Percentiles rank a stretch among this genome's conserved stretches.
These are phyloP conservation scores for Syncephalis fuscata DNA, from an alignment of 371 early-diverging fungal genomes.

Conservation along the genomic window DNA sequence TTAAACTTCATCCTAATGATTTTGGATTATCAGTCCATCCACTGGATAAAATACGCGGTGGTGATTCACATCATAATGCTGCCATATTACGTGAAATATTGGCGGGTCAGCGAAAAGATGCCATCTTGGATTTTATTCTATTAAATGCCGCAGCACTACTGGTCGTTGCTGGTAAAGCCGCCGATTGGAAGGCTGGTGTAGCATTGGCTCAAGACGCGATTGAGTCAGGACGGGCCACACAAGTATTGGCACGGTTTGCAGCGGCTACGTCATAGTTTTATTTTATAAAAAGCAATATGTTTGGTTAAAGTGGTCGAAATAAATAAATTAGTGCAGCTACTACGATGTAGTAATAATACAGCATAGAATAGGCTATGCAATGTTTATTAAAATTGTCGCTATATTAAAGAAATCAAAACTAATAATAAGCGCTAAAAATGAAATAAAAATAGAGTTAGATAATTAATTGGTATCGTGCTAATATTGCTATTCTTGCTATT, in stretches of 20 bases:
- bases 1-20: slow-evolving; percentile 59
- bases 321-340: no score
- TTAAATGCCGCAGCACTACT: slow-evolving; percentile 79
- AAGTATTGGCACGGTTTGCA: neutral
- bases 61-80: slow-evolving; percentile 58
- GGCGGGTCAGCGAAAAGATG: slow-evolving; percentile 32
- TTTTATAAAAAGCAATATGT: no score
- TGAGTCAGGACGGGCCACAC: slow-evolving; percentile 42
- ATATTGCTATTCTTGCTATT: no score
- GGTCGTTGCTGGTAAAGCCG: slow-evolving; percentile 60
- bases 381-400: no score
- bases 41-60: slow-evolving; percentile 59
- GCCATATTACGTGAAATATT: slow-evolving; percentile 44
- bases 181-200: slow-evolving; percentile 60
- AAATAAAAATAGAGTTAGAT: no score
- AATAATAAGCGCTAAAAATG: no score
- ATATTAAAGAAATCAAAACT: no score
- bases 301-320: no score
- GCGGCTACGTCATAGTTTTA: no score
- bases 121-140: slow-evolving; percentile 81
- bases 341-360: no score
- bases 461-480: no score
- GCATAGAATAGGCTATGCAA: no score
- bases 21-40: slow-evolving; percentile 71
- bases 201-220: slow-evolving; percentile 56